Percentiles rank a stretch among this genome's conserved stretches.
Conservation (phyloP, 2,329 filamentous ascomycete species). For the Cladophialophora chaetospira region DNA sequence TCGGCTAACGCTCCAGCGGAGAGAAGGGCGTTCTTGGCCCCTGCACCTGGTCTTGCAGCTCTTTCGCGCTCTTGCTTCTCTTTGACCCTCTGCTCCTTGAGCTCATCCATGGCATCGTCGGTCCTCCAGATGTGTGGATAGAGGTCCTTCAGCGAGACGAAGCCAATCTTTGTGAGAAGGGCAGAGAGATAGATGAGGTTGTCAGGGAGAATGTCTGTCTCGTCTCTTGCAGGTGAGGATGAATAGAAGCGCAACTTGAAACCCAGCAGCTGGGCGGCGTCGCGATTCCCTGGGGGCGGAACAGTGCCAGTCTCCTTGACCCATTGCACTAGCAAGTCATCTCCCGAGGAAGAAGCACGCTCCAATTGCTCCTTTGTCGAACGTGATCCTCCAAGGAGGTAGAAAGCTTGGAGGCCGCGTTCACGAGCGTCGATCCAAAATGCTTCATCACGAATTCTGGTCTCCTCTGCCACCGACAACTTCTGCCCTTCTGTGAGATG, state of each 20-base stretch:
- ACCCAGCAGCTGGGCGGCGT: constrained; percentile 90
- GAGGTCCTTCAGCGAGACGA: constrained; percentile 86
- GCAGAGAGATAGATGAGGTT: constrained; percentile 92
- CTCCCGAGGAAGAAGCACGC: constrained; percentile 43
- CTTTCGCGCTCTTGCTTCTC: constrained; percentile 79
- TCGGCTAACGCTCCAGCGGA: constrained; percentile 85
- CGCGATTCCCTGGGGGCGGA: constrained; percentile 81
- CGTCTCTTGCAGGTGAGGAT: constrained; percentile 68
- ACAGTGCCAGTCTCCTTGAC: constrained; percentile 77
- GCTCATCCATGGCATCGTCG: constrained; percentile 77
- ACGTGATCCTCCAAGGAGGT: constrained; percentile 77
- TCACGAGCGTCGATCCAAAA: constrained; percentile 84
- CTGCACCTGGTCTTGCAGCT: constrained; percentile 68
- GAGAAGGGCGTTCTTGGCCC: constrained; percentile 76
- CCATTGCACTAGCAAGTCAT: constrained; percentile 68
- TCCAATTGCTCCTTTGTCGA: constrained; percentile 62
- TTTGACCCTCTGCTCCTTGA: constrained; percentile 70
- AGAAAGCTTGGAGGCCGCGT: constrained; percentile 79
- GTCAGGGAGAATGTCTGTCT: constrained; percentile 77
- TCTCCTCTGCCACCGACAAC: constrained; percentile 56
- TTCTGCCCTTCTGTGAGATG: constrained; percentile 69
- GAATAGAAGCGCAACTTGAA: constrained; percentile 98
- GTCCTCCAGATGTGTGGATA: constrained; percentile 88
- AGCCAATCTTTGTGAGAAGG: constrained; percentile 93
- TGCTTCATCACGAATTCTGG: constrained; percentile 65